A percentile compares a stretch with the other conserved stretches of the same genome.
phyloP scores from a whole-genome alignment of 441 rosid species.

The Aquilaria agallochum region DNA sequence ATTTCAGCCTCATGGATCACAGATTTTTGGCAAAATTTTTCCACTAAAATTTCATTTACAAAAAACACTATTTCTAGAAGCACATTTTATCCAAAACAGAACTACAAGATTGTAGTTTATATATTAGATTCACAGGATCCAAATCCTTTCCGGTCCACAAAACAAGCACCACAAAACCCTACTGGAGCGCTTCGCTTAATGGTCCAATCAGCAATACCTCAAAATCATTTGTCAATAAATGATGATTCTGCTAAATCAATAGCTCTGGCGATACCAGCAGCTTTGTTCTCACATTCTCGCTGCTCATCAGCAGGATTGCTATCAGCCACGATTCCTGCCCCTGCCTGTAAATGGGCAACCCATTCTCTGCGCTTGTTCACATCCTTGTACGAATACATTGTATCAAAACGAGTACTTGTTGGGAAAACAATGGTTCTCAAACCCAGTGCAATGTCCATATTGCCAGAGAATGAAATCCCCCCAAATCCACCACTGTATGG shows the following conservation, averaged over 20 bases:
- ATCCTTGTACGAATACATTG: constrained; percentile 81
- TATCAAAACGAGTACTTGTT: constrained; percentile 52
- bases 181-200: too few relatives aligned
- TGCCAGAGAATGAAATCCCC: constrained; percentile 83
- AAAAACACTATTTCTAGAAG: too few relatives aligned
- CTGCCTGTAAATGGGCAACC: constrained; percentile 92
- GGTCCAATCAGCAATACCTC: too few relatives aligned
- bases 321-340: constrained; percentile 95
- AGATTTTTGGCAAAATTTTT: too few relatives aligned
- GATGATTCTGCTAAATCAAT: constrained; percentile 95
- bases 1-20: too few relatives aligned
- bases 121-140: too few relatives aligned
- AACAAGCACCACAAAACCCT: too few relatives aligned
- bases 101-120: too few relatives aligned
- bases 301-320: constrained; percentile 87
- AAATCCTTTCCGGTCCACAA: too few relatives aligned
- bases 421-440: constrained; percentile 89
- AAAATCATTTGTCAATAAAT: constrained; percentile 37
- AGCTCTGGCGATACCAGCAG: constrained; percentile 86
- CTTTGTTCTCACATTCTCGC: constrained; percentile 93
- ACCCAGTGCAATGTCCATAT: constrained; percentile 89
- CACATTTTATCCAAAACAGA: too few relatives aligned
- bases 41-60: too few relatives aligned
- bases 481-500: constrained; percentile 99
- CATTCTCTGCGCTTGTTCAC: constrained; percentile 63